Evolutionary conservation across 495 filamentous ascomycete genomes (phyloP).

Genomic region (Lophiotrema nucula): DNA sequence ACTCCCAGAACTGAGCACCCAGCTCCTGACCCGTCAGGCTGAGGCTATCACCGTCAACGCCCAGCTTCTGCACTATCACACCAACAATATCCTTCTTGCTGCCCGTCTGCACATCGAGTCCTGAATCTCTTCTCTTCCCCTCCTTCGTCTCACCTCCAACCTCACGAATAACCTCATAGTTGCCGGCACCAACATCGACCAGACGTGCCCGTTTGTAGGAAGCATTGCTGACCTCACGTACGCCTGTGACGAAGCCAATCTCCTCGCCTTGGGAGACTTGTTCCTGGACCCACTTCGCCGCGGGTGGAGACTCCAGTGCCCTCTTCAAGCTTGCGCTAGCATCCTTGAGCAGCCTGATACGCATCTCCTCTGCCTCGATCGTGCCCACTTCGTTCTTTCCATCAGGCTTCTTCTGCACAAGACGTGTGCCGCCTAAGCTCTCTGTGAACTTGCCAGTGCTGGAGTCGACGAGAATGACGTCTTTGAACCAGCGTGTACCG

Average conservation of each 20-base stretch:
- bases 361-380: conserved; percentile 17
- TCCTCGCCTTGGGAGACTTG: not conserved
- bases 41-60: conserved; percentile 1
- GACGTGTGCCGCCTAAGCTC: conserved; percentile 3
- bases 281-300: conserved; percentile 5
- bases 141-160: conserved; percentile 9
- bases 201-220: conserved; percentile 24
- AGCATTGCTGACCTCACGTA: conserved; percentile 17
- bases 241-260: conserved; percentile 15
- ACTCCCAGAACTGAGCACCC: conserved; percentile 9
- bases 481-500: conserved; percentile 28
- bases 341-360: conserved; percentile 21
- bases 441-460: not conserved
- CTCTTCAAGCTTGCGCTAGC: conserved; percentile 11
- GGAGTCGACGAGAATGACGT: conserved; percentile 18
- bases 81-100: conserved; percentile 28
- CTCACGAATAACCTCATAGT: conserved; percentile 22
- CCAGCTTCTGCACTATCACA: conserved; percentile 11
- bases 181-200: conserved; percentile 12
- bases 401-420: conserved; percentile 10
- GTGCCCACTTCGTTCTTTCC: conserved; percentile 9
- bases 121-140: conserved; percentile 21
- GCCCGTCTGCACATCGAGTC: conserved; percentile 18
- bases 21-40: conserved; percentile 20
- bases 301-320: not conserved